Evolutionary conservation across 2,329 filamentous ascomycete genomes (phyloP), one percentile per base, ranked within the genome.

Genomic region (Aspergillus cejpii): DNA sequence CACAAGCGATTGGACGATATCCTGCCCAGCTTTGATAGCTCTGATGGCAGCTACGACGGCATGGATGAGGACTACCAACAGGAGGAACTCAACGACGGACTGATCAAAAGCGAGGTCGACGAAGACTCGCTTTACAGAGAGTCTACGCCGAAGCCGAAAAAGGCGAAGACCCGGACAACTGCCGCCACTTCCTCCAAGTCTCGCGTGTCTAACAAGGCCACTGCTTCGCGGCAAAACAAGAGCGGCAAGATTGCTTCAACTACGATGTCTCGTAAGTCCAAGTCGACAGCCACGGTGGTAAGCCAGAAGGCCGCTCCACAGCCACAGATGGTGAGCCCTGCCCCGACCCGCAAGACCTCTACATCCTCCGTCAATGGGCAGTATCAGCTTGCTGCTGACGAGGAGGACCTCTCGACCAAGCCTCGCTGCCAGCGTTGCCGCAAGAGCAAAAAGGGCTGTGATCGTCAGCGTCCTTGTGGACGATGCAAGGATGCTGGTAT

Each of bases 401-500:
- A 95, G 54, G 90, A 96, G 54, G 90, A 96, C 45, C 73, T 97
- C 15, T 96, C 91, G 0, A 90, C 85, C 54, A 96, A 97, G 71
- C 92, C 92, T 45, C 89, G 92, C 51, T 98, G 92, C 74, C 92
- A 98, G 67, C 85, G 92, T 47, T 98, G 92, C 76, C 85, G 92
- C 60, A 98, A 98, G 80, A 97, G 91, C 73, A 98, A 98, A 77
- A 98, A 98, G 72, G 92, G 92, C 10, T 98, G 92, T 64, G 92
- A 98, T 72, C 84, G 92, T 47, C 92, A 97, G 70, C 84, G 92
- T 29, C 92, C 92, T 21, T 98, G 92, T 62, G 87, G 89, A 44
- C 82, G 92, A 52, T 98, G 92, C 80, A 88, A 89, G 66, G 92
- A 98, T 70, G 92, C 92, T 34, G 92, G 92, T 15, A 87, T 98